Conservation (phyloP, 1,284 basidiomycete species). For the Boletus semigastroideus region DNA sequence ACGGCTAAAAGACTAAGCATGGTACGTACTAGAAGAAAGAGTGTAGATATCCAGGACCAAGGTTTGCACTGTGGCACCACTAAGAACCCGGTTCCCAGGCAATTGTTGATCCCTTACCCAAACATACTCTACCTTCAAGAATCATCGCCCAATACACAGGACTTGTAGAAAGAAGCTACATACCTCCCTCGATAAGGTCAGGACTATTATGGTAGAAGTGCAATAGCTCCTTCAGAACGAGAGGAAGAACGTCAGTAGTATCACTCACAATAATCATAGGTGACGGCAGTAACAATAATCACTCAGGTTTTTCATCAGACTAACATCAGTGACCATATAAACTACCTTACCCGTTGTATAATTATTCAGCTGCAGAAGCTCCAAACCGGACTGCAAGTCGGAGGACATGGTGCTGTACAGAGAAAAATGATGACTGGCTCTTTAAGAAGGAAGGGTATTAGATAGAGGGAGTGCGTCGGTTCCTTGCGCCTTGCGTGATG, state of each 20-base stretch:
- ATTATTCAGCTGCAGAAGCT: neutral
- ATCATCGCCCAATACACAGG: neutral
- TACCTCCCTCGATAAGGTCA: slow-evolving; percentile 6
- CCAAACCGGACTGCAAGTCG: neutral
- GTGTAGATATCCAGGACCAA: slow-evolving; percentile 13
- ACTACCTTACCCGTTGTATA: neutral
- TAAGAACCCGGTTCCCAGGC: neutral
- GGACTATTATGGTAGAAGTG: neutral
- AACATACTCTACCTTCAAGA: slow-evolving; percentile 12
- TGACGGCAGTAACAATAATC: neutral
- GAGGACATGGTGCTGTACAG: slow-evolving; percentile 3
- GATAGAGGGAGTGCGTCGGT: too few species aligned
- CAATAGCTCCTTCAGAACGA: neutral
- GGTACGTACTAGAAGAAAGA: slow-evolving; percentile 10
- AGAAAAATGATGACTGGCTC: too few species aligned
- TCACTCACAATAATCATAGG: slow-evolving; percentile 9
- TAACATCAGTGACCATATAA: neutral
- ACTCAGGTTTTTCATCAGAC: neutral
- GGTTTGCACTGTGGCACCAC: neutral
- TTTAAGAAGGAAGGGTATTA: too few species aligned
- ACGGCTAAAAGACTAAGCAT: neutral
- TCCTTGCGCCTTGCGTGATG: too few species aligned
- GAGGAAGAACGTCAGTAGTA: neutral
- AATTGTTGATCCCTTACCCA: slow-evolving; percentile 4
- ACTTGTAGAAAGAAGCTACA: neutral